Conservation (phyloP, 805 yeast genomes). For the Hanseniaspora occidentalis region DNA sequence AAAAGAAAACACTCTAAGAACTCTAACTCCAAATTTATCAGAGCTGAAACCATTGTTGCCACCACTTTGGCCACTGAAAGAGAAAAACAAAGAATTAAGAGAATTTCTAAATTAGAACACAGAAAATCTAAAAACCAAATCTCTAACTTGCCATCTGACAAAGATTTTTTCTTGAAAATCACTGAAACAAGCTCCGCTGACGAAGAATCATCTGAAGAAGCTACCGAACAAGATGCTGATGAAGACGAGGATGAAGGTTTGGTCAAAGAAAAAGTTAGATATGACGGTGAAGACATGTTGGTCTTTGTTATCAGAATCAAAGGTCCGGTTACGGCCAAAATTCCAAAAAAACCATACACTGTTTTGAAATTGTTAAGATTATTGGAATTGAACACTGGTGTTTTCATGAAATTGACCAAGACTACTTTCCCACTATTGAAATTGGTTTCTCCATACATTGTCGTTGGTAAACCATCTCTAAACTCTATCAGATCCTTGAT, state of each 20-base stretch:
- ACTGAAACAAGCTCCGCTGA: conserved; percentile 12
- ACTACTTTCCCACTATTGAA: conserved; percentile 52
- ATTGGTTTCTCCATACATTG: conserved; percentile 59
- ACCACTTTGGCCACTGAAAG: conserved; percentile 52
- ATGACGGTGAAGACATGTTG: conserved; percentile 35
- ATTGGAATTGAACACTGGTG: conserved; percentile 49
- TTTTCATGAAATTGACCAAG: conserved; percentile 52
- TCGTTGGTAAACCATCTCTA: conserved; percentile 64
- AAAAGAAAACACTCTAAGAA: conserved; percentile 31
- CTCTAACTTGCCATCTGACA: conserved; percentile 20
- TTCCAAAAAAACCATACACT: conserved; percentile 52
- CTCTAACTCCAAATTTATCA: conserved; percentile 41
- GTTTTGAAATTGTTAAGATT: conserved; percentile 52
- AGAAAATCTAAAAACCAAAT: conserved; percentile 18
- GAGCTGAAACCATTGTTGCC: conserved; percentile 66
- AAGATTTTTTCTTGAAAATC: conserved; percentile 24
- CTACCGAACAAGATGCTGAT: conserved; percentile 8
- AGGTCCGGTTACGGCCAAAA: conserved; percentile 50
- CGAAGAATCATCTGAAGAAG: conserved; percentile 5
- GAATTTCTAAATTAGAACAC: conserved; percentile 43
- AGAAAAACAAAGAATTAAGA: conserved; percentile 54
- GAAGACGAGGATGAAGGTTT: conserved; percentile 20
- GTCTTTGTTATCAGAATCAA: conserved; percentile 56
- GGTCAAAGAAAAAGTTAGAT: conserved; percentile 23
- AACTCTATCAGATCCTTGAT: conserved; percentile 57